Evolutionary conservation across 1,284 basidiomycete species (phyloP), one percentile per base, ranked within the genome.

Genomic region (Fistulina hepatica): DNA sequence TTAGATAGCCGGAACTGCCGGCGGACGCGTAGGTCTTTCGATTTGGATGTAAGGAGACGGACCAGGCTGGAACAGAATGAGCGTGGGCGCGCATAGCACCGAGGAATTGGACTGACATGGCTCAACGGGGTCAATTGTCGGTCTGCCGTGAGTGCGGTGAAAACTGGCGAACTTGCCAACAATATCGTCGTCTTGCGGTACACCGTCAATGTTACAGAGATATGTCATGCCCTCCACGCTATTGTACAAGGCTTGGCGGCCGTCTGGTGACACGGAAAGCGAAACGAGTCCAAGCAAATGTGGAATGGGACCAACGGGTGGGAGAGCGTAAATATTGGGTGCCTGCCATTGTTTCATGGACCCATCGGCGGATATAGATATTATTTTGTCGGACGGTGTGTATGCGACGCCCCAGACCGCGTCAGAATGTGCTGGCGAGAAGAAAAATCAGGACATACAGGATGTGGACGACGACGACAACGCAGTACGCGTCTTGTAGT

Each of bases 381-480:
- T 54, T 3, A 73, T 67, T 8, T 65, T 65, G 43, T 86, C 80
- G 26, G 72, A 67, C 0, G 66, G 52, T 0, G 83, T 81, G 84
- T 85, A 93, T 20, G 69, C 61, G 10, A 83, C 61, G 43, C 76
- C 84, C 76, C 88, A 91, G 36, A 91, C 67, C 32, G 85, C 76
- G 57, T 90, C 88, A 36, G 65, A 61, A 56, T 90, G 86, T n/a
- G 79, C 84, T 86, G 60, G 47, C 47, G 48, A 53, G 46, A 20
- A 39, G 31, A n/a, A n/a, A n/a, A n/a, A n/a, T n/a, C n/a, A n/a
- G n/a, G n/a, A n/a, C n/a, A n/a, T n/a, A n/a, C n/a, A n/a, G n/a
- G n/a, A n/a, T n/a, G n/a, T n/a, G n/a, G n/a, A n/a, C n/a, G n/a
- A n/a, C n/a, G n/a, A n/a, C n/a, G n/a, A n/a, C n/a, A n/a, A n/a